Conservation (phyloP, 352 stramenopile genomes). For the Phytopythium chamaehyphon region DNA sequence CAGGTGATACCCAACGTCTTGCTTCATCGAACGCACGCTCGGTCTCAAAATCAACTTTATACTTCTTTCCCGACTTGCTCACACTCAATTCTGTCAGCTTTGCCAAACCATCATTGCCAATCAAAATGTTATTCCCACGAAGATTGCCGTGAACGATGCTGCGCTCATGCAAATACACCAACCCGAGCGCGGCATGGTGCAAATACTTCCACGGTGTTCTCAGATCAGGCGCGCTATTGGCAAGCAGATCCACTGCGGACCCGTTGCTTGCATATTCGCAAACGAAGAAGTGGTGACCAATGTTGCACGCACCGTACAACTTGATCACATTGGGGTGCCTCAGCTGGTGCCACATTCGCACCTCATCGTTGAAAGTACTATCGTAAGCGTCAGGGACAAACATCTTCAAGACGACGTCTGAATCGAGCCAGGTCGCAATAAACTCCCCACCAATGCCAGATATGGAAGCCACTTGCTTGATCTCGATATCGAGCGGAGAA, state of each 20-base stretch:
- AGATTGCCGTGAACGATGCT: constrained; percentile 22
- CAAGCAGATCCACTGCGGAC: constrained; percentile 17
- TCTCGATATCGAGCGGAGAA: neutral
- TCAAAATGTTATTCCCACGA: constrained; percentile 24
- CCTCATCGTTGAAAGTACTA: constrained; percentile 3
- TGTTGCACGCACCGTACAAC: neutral
- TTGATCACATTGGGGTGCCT: constrained; percentile 1
- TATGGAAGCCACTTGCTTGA: too few relatives aligned
- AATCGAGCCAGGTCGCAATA: constrained; percentile 10
- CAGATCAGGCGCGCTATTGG: too few relatives aligned
- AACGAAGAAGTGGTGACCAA: constrained; percentile 15
- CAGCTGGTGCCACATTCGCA: constrained; percentile 6
- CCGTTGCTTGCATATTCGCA: constrained; percentile 16
- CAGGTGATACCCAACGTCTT: constrained; percentile 22
- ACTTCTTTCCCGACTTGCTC: constrained; percentile 4
- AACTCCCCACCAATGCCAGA: neutral
- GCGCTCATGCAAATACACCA: constrained; percentile 25
- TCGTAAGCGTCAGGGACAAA: neutral
- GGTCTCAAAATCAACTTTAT: neutral
- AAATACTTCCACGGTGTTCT: constrained; percentile 15
- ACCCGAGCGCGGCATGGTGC: constrained; percentile 17
- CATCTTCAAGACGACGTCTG: constrained; percentile 9
- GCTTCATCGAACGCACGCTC: neutral
- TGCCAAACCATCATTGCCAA: constrained; percentile 10
- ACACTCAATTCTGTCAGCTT: constrained; percentile 28